These are phyloP conservation scores for Viola odorata DNA, from an alignment of 345 rosid genomes.

Conservation along the genomic window DNA sequence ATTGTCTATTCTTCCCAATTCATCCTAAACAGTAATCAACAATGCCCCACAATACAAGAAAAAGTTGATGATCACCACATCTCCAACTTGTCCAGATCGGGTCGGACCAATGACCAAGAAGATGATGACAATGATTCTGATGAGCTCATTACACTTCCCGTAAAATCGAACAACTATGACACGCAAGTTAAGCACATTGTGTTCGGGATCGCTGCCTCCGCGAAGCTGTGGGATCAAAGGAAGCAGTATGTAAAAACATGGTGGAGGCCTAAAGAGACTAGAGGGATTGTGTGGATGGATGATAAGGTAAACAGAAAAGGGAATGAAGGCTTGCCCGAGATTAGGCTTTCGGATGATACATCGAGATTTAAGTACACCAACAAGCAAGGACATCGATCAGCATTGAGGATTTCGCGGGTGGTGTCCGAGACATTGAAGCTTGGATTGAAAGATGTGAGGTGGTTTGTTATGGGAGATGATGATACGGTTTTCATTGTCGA, in stretches of 20 bases:
- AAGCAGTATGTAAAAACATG: constrained; percentile 76
- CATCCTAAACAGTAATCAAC: constrained; percentile 24
- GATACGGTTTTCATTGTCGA: constrained; percentile 68
- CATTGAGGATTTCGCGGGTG: constrained; percentile 67
- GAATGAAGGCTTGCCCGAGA: constrained; percentile 53
- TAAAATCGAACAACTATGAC: constrained; percentile 19
- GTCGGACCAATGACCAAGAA: constrained; percentile 5
- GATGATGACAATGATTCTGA: constrained; percentile 6
- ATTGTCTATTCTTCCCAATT: constrained; percentile 47
- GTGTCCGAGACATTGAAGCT: constrained; percentile 66
- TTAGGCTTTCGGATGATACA: constrained; percentile 57
- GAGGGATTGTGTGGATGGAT: constrained; percentile 80
- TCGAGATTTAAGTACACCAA: constrained; percentile 62
- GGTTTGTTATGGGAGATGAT: constrained; percentile 91
- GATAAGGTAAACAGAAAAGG: constrained; percentile 29
- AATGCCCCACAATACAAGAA: constrained; percentile 28
- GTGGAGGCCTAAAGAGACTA: constrained; percentile 66
- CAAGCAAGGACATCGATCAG: constrained; percentile 58
- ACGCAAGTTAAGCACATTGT: constrained; percentile 60
- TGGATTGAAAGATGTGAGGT: constrained; percentile 58
- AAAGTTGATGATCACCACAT: constrained; percentile 11
- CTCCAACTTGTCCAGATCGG: constrained; percentile 27
- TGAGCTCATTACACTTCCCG: constrained; percentile 12
- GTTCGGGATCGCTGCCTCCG: constrained; percentile 71
- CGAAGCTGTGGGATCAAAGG: constrained; percentile 59